These are phyloP conservation scores for Melocanna baccifera DNA, from an alignment of 176 grass and related monocot species.

Conservation along the genomic window DNA sequence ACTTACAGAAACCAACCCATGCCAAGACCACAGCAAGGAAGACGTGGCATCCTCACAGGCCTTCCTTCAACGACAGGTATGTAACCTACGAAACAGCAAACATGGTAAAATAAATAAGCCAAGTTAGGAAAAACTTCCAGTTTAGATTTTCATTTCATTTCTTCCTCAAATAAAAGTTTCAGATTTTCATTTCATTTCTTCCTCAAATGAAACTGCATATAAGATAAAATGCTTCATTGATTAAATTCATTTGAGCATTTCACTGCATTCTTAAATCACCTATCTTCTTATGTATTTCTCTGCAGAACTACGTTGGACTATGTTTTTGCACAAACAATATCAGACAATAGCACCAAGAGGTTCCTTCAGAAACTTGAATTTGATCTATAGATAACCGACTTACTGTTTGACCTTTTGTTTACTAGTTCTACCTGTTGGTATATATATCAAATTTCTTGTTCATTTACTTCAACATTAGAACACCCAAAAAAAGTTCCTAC, in stretches of 20 bases:
- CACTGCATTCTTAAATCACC: neutral
- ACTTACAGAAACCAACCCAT: conserved; percentile 93
- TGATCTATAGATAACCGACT: neutral
- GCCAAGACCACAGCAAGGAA: conserved; percentile 86
- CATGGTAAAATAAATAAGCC: neutral
- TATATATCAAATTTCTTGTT: neutral
- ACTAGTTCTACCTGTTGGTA: neutral
- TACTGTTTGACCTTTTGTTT: neutral
- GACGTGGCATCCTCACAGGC: conserved; percentile 70
- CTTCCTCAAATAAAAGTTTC: conserved; percentile 7
- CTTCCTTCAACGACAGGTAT: conserved; percentile 77
- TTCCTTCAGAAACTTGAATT: neutral
- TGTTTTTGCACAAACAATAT: neutral
- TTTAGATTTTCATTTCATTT: neutral
- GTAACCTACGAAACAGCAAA: conserved; percentile 54
- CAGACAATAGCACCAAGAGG: neutral
- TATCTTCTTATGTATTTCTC: neutral
- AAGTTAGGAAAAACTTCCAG: neutral
- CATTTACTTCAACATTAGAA: neutral
- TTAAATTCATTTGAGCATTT: neutral
- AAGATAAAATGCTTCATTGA: neutral
- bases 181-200: neutral
- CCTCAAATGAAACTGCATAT: neutral
- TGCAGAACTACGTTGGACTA: neutral
- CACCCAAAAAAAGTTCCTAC: neutral